Percentiles rank a stretch among this genome's conserved stretches.
These are phyloP conservation scores for Naganishia antarctica DNA, from an alignment of 768 basidiomycete species.

Conservation along the genomic window DNA sequence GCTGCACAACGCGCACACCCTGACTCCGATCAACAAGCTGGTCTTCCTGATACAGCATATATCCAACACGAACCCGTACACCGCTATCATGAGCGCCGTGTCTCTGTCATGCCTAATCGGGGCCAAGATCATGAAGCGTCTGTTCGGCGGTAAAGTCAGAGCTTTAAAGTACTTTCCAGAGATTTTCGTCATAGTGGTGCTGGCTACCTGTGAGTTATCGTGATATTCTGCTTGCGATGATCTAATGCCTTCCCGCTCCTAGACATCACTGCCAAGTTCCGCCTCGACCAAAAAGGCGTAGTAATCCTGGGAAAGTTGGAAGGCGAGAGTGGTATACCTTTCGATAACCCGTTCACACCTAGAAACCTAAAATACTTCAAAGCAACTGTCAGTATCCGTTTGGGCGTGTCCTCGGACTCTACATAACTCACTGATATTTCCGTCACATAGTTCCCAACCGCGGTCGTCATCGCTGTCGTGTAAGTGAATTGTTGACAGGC, in stretches of 20 bases:
- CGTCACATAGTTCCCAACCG: conserved; percentile 43
- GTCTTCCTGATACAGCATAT: conserved; percentile 64
- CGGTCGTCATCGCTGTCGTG: conserved; percentile 72
- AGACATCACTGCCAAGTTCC: conserved; percentile 67
- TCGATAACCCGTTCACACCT: conserved; percentile 67
- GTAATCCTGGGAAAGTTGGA: conserved; percentile 75
- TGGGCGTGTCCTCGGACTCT: background rate
- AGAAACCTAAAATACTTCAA: conserved; percentile 63
- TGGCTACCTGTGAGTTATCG: conserved; percentile 64
- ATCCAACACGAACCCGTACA: conserved; percentile 56
- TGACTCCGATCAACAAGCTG: conserved; percentile 55
- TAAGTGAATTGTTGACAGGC: conserved; percentile 41
- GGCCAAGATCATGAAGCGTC: conserved; percentile 53
- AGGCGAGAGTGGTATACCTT: conserved; percentile 55
- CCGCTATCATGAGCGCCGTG: conserved; percentile 69
- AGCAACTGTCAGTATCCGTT: conserved; percentile 54
- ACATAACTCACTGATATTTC: background rate
- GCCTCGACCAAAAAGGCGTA: conserved; percentile 74
- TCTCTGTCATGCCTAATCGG: conserved; percentile 64
- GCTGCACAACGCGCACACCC: conserved; percentile 30
- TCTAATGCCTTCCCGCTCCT: conserved; percentile 18
- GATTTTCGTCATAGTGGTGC: conserved; percentile 77
- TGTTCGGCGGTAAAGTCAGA: conserved; percentile 48
- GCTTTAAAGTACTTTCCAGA: conserved; percentile 77
- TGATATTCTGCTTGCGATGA: conserved; percentile 12